Conservation (phyloP, 441 rosid genomes). For the Manihot esculenta region DNA sequence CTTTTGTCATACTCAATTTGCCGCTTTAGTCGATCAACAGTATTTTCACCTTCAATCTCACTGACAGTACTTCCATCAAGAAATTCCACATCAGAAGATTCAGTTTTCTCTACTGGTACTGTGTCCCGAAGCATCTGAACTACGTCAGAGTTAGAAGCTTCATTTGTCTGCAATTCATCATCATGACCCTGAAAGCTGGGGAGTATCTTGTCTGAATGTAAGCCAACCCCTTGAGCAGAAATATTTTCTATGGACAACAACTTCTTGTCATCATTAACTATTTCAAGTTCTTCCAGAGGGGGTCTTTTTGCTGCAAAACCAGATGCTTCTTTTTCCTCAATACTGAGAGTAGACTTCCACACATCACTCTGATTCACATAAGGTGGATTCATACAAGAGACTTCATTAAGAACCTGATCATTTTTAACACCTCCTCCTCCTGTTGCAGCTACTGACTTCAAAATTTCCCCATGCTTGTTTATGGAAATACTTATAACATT, state of each 20-base stretch:
- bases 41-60: slow-evolving; percentile 53
- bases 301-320: slow-evolving; percentile 26
- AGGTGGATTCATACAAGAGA: slow-evolving; percentile 22
- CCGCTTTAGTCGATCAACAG: slow-evolving; percentile 60
- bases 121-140: slow-evolving; percentile 27
- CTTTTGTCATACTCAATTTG: slow-evolving; percentile 60
- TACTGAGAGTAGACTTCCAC: slow-evolving; percentile 18
- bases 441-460: slow-evolving; percentile 24
- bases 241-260: slow-evolving; percentile 18
- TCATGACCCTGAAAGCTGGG: slow-evolving; percentile 11
- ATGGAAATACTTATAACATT: slow-evolving; percentile 15
- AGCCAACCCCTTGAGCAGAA: slow-evolving; percentile 22
- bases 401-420: slow-evolving; percentile 24
- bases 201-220: slow-evolving; percentile 18
- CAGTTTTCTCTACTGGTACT: slow-evolving; percentile 15
- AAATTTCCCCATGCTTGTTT: slow-evolving; percentile 31
- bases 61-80: slow-evolving; percentile 37
- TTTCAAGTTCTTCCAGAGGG: slow-evolving; percentile 22
- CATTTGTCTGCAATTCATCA: slow-evolving; percentile 28
- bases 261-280: slow-evolving; percentile 27
- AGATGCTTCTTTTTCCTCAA: slow-evolving; percentile 23
- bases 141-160: slow-evolving; percentile 26
- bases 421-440: slow-evolving; percentile 12
- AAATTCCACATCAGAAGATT: slow-evolving; percentile 40
- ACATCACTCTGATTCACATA: slow-evolving; percentile 19